phyloP scores from a whole-genome alignment of 2,329 filamentous ascomycete species.

The Ascochyta clinopodiicola region DNA sequence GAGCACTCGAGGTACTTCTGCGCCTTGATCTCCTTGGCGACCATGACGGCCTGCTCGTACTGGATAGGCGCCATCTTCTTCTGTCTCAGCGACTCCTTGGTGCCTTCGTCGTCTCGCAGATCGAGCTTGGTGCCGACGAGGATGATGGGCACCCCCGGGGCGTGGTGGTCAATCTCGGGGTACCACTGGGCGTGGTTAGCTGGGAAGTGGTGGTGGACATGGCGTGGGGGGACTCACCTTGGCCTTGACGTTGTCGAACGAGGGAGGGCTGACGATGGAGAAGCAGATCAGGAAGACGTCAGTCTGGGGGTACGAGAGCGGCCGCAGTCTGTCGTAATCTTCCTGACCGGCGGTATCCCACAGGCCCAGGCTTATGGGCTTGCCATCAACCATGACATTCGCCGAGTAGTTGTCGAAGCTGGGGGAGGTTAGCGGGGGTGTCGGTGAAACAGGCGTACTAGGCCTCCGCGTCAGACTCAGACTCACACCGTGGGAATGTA shows the following conservation, averaged over 20 bases:
- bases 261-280: conserved; percentile 95
- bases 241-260: conserved; percentile 98
- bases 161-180: conserved; percentile 96
- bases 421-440: conserved; percentile 30
- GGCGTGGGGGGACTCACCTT: conserved; percentile 69
- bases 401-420: conserved; percentile 99
- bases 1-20: conserved; percentile 99
- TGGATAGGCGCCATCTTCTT: conserved; percentile 98
- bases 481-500: conserved; percentile 97
- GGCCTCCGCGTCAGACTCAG: neutral
- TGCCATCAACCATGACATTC: conserved; percentile 98
- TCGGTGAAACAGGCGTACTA: conserved; percentile 7
- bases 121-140: conserved; percentile 97
- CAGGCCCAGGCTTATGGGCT: conserved; percentile 93
- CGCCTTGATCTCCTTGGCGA: conserved; percentile 92
- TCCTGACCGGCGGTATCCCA: conserved; percentile 99
- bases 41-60: conserved; percentile 87
- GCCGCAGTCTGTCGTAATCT: conserved; percentile 94
- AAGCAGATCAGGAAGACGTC: conserved; percentile 99
- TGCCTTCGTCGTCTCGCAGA: conserved; percentile 85
- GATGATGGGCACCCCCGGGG: conserved; percentile 93
- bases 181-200: conserved; percentile 72
- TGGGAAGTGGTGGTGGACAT: neutral
- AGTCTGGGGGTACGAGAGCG: conserved; percentile 96
- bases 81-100: conserved; percentile 79